Percentiles rank a stretch among this genome's conserved stretches.
Conservation (phyloP, 805 yeast genomes). For the Dipodascopsis uninucleata region DNA sequence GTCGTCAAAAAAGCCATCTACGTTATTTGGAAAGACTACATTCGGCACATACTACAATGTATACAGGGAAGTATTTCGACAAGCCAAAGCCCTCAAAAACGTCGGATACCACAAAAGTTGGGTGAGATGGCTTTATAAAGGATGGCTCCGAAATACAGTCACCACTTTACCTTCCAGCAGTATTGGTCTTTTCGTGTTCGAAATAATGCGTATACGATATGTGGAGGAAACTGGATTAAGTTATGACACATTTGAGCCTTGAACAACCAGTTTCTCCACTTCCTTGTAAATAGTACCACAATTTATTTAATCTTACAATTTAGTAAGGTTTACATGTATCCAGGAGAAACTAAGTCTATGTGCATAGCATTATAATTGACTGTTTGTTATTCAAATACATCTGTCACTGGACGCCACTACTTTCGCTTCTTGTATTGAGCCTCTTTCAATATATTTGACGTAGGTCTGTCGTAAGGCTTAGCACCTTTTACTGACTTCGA, state of each 20-base stretch:
- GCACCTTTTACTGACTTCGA: conserved; percentile 14
- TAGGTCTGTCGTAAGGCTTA: conserved; percentile 19
- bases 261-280: background rate
- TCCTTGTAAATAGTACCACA: background rate
- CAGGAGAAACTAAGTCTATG: too few relatives aligned
- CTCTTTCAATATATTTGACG: conserved; percentile 13
- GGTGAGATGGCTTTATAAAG: conserved; percentile 62
- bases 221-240: conserved; percentile 9
- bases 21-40: conserved; percentile 30
- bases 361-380: too few relatives aligned
- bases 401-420: too few relatives aligned
- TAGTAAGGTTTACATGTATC: too few relatives aligned
- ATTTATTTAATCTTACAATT: background rate
- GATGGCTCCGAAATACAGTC: conserved; percentile 67
- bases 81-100: conserved; percentile 44
- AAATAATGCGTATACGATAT: conserved; percentile 54
- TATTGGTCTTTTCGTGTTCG: conserved; percentile 78
- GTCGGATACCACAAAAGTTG: conserved; percentile 5
- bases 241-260: conserved; percentile 2
- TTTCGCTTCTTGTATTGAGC: conserved; percentile 6
- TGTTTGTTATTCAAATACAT: background rate
- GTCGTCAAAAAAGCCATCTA: too few relatives aligned
- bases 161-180: conserved; percentile 85
- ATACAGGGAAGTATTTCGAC: conserved; percentile 69
- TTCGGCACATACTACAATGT: conserved; percentile 72